These are phyloP conservation scores for Coccomyxa subellipsoidea DNA, from an alignment of 163 green algal genomes.

Conservation along the genomic window DNA sequence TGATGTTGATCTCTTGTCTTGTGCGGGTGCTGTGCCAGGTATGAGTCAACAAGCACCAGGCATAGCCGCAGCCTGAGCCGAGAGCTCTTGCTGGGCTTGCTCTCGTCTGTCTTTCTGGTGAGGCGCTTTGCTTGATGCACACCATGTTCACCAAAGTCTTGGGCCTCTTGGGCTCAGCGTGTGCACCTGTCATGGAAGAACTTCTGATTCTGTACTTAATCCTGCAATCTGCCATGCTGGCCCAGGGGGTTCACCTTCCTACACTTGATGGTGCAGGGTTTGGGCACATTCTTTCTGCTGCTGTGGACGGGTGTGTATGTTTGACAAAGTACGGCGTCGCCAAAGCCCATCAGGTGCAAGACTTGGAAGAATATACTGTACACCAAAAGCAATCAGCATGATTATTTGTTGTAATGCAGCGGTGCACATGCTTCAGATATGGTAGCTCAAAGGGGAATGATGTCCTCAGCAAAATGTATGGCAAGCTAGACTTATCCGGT, in stretches of 20 bases:
- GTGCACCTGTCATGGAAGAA: too few relatives aligned
- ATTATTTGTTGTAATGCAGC: too few relatives aligned
- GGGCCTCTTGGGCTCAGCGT: too few relatives aligned
- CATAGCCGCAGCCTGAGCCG: not conserved
- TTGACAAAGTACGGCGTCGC: too few relatives aligned
- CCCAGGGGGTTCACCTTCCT: not conserved
- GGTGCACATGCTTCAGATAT: too few relatives aligned
- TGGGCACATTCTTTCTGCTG: conserved; percentile 22
- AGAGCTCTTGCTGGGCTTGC: not conserved
- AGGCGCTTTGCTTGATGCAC: not conserved
- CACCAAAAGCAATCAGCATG: too few relatives aligned
- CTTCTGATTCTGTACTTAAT: not conserved
- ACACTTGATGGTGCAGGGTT: conserved; percentile 14
- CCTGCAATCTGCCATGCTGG: not conserved
- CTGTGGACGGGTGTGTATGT: conserved; percentile 29
- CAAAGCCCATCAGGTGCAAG: too few relatives aligned
- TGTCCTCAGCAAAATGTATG: too few relatives aligned
- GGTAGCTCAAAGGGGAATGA: too few relatives aligned
- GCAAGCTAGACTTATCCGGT: too few relatives aligned
- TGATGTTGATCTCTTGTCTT: not conserved
- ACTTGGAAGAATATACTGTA: too few relatives aligned
- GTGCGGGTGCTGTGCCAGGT: not conserved
- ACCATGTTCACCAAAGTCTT: not conserved
- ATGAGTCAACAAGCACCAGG: conserved; percentile 17
- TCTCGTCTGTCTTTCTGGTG: conserved; percentile 20